Percentiles rank a stretch among this genome's conserved stretches.
Conservation (phyloP, 2,329 filamentous ascomycete species). For the Aschersonia sp. region DNA sequence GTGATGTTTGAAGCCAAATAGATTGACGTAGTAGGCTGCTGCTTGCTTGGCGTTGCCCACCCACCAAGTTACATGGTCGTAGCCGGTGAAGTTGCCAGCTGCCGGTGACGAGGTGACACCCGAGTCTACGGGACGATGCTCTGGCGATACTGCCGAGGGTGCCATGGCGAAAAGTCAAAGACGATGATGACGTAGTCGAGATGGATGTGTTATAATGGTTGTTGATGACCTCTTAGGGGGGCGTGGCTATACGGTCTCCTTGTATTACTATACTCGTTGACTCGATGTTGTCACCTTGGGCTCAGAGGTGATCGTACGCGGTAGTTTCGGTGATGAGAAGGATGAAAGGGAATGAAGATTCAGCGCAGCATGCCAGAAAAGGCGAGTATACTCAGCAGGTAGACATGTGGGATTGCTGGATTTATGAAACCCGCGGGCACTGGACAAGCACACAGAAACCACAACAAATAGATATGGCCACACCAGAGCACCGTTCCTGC, state of each 20-base stretch:
- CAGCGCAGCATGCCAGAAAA: not conserved
- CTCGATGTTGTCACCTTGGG: no score
- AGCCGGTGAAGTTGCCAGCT: slow-evolving; percentile 55
- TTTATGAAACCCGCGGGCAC: no score
- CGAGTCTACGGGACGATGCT: slow-evolving; percentile 26
- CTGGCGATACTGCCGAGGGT: slow-evolving; percentile 40
- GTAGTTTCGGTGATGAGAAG: not conserved
- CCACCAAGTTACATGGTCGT: slow-evolving; percentile 92
- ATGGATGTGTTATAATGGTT: no score
- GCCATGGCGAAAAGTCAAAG: slow-evolving; percentile 27
- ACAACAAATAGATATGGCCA: not conserved
- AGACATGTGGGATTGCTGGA: no score
- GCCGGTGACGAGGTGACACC: slow-evolving; percentile 20
- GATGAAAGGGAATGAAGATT: not conserved
- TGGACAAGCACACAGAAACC: not conserved
- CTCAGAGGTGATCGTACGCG: no score
- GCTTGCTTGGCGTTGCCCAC: slow-evolving; percentile 96
- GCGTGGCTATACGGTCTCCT: no score
- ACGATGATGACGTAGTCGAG: not conserved
- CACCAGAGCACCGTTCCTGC: not conserved
- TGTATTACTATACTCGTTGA: no score
- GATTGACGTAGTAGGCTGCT: slow-evolving; percentile 72
- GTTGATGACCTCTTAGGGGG: no score
- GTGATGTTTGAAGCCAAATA: slow-evolving; percentile 72
- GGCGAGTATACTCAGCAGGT: no score